Evolutionary conservation across 2,329 filamentous ascomycete genomes (phyloP).

Genomic region (Exophiala lecanii-corni): DNA sequence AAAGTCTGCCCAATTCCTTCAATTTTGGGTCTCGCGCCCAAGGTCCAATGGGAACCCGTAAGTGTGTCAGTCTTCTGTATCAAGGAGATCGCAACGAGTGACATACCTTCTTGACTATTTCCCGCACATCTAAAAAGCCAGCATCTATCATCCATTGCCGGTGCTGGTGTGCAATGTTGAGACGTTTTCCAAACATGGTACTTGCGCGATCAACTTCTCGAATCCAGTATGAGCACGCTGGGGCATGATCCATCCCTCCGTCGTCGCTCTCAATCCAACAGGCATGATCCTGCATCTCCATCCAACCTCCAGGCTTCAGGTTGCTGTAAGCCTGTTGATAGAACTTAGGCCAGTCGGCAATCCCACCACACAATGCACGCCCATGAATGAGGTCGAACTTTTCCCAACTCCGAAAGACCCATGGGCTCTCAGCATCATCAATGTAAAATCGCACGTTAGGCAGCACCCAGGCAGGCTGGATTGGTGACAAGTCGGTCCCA

Average conservation of each 20-base stretch:
- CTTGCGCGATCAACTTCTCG: conserved; percentile 4
- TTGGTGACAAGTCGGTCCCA: conserved; percentile 29
- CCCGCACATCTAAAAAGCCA: conserved; percentile 25
- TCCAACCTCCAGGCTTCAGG: conserved; percentile 38
- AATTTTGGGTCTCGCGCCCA: conserved; percentile 28
- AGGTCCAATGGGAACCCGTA: conserved; percentile 28
- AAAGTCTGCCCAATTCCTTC: conserved; percentile 27
- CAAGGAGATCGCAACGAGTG: too few relatives aligned
- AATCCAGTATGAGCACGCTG: neutral
- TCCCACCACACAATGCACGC: conserved; percentile 51
- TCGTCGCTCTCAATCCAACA: conserved; percentile 6
- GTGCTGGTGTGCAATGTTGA: conserved; percentile 9
- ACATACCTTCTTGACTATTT: conserved; percentile 8
- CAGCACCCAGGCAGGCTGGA: conserved; percentile 31
- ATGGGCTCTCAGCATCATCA: conserved; percentile 54
- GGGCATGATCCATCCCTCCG: conserved; percentile 1
- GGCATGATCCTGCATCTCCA: conserved; percentile 35
- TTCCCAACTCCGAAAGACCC: conserved; percentile 45
- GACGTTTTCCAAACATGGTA: conserved; percentile 4
- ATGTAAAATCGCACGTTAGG: conserved; percentile 48
- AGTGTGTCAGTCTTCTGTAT: neutral
- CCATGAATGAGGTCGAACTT: conserved; percentile 59
- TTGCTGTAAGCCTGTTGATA: conserved; percentile 39
- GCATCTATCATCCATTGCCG: conserved; percentile 20
- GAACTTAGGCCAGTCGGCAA: conserved; percentile 52